Evolutionary conservation across 1,139 yeast genomes (phyloP), one percentile per base, ranked within the genome.

Genomic region (Diutina siamensis): DNA sequence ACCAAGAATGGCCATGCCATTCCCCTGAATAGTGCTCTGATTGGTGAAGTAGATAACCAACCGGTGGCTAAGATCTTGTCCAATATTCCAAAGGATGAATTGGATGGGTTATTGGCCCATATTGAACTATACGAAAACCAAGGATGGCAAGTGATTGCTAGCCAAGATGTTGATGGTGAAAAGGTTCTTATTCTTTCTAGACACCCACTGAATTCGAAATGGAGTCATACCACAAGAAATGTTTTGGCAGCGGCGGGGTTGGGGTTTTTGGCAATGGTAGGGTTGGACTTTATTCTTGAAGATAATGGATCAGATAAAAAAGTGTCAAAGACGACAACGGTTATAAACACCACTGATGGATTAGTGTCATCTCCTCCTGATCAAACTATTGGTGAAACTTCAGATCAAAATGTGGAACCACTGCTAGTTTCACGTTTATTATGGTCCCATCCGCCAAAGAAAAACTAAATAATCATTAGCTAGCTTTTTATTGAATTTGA

Each of bases 131-230:
- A 74, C 22, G 70, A 71, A 47, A 57, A 56, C 22, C 53, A 60
- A 36, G 65, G 68, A 2, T 77, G 78, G 78, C 61, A 58, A 45
- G 55, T 76, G 42, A 62, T 71, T 44, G 81, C 79, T 2, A 8
- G 13, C 9, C 65, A 69, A 15, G 70, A 60, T 22, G 57, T 58
- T 7, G 52, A 58, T 15, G 62, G 61, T 13, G 62, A 59, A 48
- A 52, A 68, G 48, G 61, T 69, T 3, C 67, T 71, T 47, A 21
- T 36, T 13, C 33, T 38, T 15, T 17, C 32, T 2, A 18, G 32
- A 10, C n/a, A 21, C 42, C 42, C 28, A 49, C 45, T n/a, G 35
- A 46, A 46, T 44, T 46, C 49, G 2, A 47, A 48, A 3, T 27
- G 60, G 13, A 52, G 55, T 22, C 48, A 46, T 9, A 52, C 47